A percentile compares a stretch with the other conserved stretches of the same genome.
phyloP scores from a whole-genome alignment of 371 early-diverging fungal genomes.

The Umbelopsis sp. region DNA sequence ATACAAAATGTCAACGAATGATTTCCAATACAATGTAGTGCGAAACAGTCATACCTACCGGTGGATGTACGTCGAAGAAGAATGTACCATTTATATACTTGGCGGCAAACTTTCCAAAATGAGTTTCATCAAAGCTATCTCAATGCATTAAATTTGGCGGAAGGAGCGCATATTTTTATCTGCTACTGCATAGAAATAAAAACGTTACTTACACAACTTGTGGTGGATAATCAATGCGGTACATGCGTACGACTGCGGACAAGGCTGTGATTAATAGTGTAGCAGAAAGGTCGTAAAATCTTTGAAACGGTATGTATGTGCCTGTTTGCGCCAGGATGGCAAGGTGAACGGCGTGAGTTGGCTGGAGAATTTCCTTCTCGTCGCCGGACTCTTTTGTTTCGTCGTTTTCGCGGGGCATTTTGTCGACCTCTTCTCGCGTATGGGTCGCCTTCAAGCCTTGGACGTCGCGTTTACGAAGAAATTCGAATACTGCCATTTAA shows the following conservation, averaged over 20 bases:
- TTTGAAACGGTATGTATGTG: background rate
- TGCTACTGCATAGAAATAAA: too few species aligned
- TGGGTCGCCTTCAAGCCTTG: background rate
- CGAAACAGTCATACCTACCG: constrained; percentile 32
- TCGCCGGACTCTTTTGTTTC: background rate
- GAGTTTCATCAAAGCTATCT: constrained; percentile 85
- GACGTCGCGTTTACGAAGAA: background rate
- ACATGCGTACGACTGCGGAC: background rate
- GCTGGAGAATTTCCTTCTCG: background rate
- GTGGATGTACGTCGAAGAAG: constrained; percentile 99
- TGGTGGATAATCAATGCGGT: constrained; percentile 9
- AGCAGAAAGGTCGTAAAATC: background rate
- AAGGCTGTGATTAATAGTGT: background rate
- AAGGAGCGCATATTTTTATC: too few species aligned
- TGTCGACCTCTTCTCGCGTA: background rate
- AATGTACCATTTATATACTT: constrained; percentile 92
- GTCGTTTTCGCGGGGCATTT: background rate
- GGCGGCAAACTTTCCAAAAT: constrained; percentile 98
- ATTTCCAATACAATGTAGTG: too few species aligned
- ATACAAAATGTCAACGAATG: background rate
- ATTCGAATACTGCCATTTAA: background rate
- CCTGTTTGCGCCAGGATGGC: background rate
- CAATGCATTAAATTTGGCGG: background rate
- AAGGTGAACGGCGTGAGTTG: background rate
- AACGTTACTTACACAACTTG: constrained; percentile 10